Evolutionary conservation across 331 rosid species (phyloP).

Genomic region (Quercus tomentella): DNA sequence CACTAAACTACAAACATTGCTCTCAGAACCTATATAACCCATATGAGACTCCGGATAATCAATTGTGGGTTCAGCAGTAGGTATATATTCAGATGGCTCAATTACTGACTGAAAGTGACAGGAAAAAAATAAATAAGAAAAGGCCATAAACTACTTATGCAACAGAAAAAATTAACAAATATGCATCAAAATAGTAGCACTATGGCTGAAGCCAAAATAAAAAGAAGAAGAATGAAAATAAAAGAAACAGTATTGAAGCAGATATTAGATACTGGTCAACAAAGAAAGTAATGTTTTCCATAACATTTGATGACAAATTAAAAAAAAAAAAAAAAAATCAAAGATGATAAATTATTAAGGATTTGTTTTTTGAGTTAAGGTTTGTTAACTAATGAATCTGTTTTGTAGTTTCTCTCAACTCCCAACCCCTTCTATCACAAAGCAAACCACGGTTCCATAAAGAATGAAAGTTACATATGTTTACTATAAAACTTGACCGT

Average conservation of each 20-base stretch:
- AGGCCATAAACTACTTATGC: neutral
- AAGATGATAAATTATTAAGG: neutral
- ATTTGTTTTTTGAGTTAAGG: neutral
- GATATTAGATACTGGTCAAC: neutral
- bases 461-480: neutral
- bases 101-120: neutral
- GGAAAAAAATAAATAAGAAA: neutral
- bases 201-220: neutral
- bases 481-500: neutral
- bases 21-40: neutral
- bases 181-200: neutral
- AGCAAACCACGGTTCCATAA: neutral
- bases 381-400: neutral
- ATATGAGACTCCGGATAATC: neutral
- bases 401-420: neutral
- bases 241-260: neutral
- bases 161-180: neutral
- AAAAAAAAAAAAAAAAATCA: neutral
- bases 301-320: neutral
- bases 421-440: neutral
- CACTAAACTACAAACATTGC: neutral
- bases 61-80: neutral
- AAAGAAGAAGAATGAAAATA: neutral
- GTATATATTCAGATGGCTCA: neutral
- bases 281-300: neutral